Base-by-base conservation (phyloP, 371 early-diverging fungal species). In the Zychaea mexicana region DNA sequence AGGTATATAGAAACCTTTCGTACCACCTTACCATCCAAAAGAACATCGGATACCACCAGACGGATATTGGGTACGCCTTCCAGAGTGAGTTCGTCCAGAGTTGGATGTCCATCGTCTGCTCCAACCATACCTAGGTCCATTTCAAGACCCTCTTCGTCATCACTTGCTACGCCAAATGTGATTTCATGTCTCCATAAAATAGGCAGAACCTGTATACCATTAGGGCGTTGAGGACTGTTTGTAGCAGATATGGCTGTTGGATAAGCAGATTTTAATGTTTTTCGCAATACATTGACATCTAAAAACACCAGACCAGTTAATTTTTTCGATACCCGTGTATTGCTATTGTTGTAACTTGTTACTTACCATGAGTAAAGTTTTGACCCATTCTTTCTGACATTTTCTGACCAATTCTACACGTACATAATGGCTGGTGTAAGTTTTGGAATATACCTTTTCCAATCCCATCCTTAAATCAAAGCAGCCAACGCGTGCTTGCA, bases 21-120 rank as follows among this genome's bases (percentile, higher is more conserved):
- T 65, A 94, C 95, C 67, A 93, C 0, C 32, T 49, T 79, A 93
- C 92, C 88, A 66, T 94, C 95, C 67, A 93, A 71, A 30, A 92
- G 79, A 1, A 93, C 92, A 73, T 95, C 94, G 1, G 92, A 90
- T 5, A 93, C 91, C 27, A 94, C 69, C 66, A 83, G 88, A 21
- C 95, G 84, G 45, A 94, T 90, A 38, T 90, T 87, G 3, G 93
- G 93, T 9, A 93, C 92, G 12, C 93, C 92, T 10, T 93, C 92
- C 30, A 92, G 71, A 28, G 90, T 88, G 38, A 95, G 88, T 58
- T 94, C 93, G 39, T 91, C 90, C 31, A 94, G 64, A 0, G 89
- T 88, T 4, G 92, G 87, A n/a, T 79, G 80, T 2, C 87, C 84
- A 53, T 88, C 89, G 61, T 86, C 81, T 21, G 67, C 71, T 36